Conservation (phyloP, 108 stramenopile genomes). For the Nitzschia inconspicua region DNA sequence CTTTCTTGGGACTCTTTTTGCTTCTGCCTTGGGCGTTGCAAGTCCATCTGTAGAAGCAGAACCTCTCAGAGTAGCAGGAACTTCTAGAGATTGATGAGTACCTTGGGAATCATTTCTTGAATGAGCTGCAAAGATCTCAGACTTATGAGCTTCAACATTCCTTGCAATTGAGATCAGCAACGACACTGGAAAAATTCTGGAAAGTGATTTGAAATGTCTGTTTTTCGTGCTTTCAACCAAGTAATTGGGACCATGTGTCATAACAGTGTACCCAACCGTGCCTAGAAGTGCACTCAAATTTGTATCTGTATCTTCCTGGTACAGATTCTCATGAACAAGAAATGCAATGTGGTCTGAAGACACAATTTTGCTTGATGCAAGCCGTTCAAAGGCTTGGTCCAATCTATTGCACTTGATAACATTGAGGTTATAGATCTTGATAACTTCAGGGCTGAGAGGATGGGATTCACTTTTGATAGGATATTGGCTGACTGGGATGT, state of each 20-base stretch:
- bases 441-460: constrained; percentile 10
- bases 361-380: no score
- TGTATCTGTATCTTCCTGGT: constrained; percentile 3
- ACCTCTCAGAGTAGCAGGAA: no score
- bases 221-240: constrained; percentile 16
- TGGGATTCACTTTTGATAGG: constrained; percentile 10
- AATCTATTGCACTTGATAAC: constrained; percentile 3
- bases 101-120: no score
- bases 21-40: not conserved
- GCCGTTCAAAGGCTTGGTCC: constrained; percentile 3
- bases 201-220: constrained; percentile 20
- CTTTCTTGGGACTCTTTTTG: not conserved
- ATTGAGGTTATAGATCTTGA: constrained; percentile 3
- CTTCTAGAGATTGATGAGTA: no score
- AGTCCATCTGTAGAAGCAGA: not conserved
- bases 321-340: constrained; percentile 25
- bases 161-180: constrained; percentile 14
- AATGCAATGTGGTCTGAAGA: constrained; percentile 5
- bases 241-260: constrained; percentile 34
- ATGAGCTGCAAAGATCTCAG: no score
- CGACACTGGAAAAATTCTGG: constrained; percentile 15
- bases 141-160: not conserved
- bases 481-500: constrained; percentile 1
- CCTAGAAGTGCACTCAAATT: not conserved
- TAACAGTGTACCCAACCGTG: constrained; percentile 1